These are phyloP conservation scores for Trichoderma sp. DNA, from an alignment of 2,329 filamentous ascomycete genomes.

Conservation along the genomic window DNA sequence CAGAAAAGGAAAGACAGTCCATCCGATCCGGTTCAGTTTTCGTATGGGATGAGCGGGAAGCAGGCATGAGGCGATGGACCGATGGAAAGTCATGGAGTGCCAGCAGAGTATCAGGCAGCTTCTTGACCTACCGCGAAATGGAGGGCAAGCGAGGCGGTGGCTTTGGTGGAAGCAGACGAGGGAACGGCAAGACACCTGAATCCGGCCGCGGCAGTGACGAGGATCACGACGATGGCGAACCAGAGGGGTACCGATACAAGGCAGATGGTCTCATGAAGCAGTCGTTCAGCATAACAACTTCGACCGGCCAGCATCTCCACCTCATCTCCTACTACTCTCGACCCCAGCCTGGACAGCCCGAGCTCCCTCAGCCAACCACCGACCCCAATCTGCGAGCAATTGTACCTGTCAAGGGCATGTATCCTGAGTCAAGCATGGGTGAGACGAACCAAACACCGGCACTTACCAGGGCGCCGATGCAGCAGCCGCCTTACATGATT, in stretches of 20 bases:
- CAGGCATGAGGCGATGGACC: conserved; percentile 97
- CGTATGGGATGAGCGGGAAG: conserved; percentile 99
- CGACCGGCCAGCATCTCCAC: conserved; percentile 83
- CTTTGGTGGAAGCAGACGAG: conserved; percentile 58
- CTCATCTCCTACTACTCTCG: conserved; percentile 96
- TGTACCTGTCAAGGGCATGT: conserved; percentile 87
- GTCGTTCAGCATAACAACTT: conserved; percentile 97
- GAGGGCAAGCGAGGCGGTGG: conserved; percentile 90
- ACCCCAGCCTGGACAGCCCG: conserved; percentile 67
- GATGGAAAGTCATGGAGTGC: conserved; percentile 99
- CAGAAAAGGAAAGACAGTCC: conserved; percentile 93
- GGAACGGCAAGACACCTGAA: conserved; percentile 75
- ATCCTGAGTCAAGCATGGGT: conserved; percentile 91
- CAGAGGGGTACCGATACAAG: conserved; percentile 92
- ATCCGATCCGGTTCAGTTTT: conserved; percentile 97
- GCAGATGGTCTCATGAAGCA: conserved; percentile 98
- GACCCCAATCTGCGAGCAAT: conserved; percentile 81
- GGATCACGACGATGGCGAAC: conserved; percentile 78
- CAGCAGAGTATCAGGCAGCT: conserved; percentile 94
- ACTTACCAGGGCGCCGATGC: conserved; percentile 72
- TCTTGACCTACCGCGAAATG: conserved; percentile 97
- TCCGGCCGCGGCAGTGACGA: conserved; percentile 79
- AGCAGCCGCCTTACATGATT: conserved; percentile 40
- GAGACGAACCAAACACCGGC: conserved; percentile 78
- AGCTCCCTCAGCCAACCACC: conserved; percentile 75